Evolutionary conservation across 768 basidiomycete genomes (phyloP), one percentile per base, ranked within the genome.

Genomic region (Zangia roseola): DNA sequence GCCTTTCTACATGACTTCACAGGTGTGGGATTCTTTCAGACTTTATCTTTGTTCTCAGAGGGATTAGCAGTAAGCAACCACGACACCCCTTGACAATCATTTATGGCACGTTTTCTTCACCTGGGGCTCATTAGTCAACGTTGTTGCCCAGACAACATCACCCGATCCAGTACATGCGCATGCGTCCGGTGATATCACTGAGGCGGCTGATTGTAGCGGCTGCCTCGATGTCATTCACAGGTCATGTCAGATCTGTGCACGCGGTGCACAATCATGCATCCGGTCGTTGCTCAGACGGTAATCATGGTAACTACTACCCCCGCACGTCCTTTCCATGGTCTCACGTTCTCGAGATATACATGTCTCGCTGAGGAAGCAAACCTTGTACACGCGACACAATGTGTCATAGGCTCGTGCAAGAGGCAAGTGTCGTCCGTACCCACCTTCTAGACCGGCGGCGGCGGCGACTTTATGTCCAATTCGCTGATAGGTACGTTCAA

Each of bases 161-260:
- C 14, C 42, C 47, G 13, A 36, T 30, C 23, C 28, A 30, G 28
- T 13, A 3, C 30, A 6, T 31, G 12, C 30, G 13, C 30, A 14
- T 39, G 34, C 21, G 30, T 26, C 16, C 52, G 52, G 55, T 43
- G 58, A 50, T 31, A 28, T 63, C 48, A 28, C 61, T 55, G 48
- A 5, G 16, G 24, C 38, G 30, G 33, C 24, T 24, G 33, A 24
- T 20, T 9, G 33, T 12, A 28, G 10, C 28, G 13, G 24, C 37
- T 45, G 19, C 26, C 36, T 44, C 59, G 35, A 52, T 52, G 38
- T 55, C 31, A 26, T 34, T 21, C 21, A 38, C 42, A 43, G 39
- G 21, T 26, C 20, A 16, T 38, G 12, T 20, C 14, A 31, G 47
- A 52, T 47, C 42, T 45, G 23, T 25, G 36, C 30, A 37, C 50